phyloP scores from a whole-genome alignment of 1,139 yeast species.

The Diutina sp. region DNA sequence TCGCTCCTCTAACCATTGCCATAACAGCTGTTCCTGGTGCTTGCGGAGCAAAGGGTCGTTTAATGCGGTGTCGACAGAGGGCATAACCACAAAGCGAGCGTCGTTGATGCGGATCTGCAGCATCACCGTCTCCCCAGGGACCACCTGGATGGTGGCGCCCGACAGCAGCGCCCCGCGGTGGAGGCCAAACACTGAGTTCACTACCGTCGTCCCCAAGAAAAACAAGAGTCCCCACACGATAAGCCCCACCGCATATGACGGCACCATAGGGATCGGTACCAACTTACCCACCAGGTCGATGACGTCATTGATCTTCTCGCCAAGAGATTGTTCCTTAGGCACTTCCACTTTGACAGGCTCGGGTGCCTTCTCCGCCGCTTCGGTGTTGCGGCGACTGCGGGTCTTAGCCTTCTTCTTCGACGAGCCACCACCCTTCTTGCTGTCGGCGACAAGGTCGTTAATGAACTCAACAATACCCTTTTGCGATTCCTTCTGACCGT shows the following conservation, averaged over 20 bases:
- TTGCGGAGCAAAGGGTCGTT: not conserved
- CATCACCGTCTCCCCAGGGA: not conserved
- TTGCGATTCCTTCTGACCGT: constrained; percentile 69
- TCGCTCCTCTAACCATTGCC: not conserved
- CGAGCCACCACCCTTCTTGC: not conserved
- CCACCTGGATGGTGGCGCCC: not conserved
- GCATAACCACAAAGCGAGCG: not conserved
- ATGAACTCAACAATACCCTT: not conserved
- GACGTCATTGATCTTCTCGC: not conserved
- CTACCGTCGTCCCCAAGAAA: not conserved
- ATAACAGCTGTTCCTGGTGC: not conserved
- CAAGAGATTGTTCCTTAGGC: not conserved
- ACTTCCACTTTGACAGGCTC: not conserved
- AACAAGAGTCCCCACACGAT: not conserved
- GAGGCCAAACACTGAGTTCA: not conserved
- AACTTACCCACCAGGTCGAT: not conserved
- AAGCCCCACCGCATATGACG: not conserved
- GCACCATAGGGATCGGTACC: constrained; percentile 2
- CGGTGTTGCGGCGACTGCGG: not conserved
- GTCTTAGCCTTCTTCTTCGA: not conserved
- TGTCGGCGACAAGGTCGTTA: not conserved
- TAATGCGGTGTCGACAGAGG: not conserved
- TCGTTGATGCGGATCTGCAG: not conserved
- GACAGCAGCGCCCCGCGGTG: not conserved
- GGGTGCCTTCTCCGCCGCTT: not conserved